Evolutionary conservation across 345 rosid species (phyloP).

Genomic region (Ceriops tagal): DNA sequence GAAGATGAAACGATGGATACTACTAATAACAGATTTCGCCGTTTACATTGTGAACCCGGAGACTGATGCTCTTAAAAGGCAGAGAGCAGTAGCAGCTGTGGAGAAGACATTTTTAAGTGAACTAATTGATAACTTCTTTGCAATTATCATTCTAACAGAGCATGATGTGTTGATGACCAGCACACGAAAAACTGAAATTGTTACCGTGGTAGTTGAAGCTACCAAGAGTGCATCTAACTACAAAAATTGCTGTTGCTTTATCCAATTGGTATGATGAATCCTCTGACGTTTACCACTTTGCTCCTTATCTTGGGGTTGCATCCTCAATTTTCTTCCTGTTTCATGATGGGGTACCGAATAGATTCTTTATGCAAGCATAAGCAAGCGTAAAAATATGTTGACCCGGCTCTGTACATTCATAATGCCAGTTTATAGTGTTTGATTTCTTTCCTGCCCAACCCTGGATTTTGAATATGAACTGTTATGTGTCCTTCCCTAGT

Average conservation of each 20-base stretch:
- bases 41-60: slow-evolving; percentile 74
- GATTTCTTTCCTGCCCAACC: too few relatives aligned
- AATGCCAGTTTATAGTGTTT: too few relatives aligned
- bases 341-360: neutral
- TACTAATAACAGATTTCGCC: slow-evolving; percentile 65
- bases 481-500: too few relatives aligned
- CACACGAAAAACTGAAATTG: slow-evolving; percentile 84
- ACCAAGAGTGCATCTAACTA: slow-evolving; percentile 67
- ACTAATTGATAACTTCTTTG: slow-evolving; percentile 77
- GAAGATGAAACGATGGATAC: slow-evolving; percentile 75
- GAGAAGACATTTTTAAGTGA: slow-evolving; percentile 82
- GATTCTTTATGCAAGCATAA: too few relatives aligned
- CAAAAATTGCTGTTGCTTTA: slow-evolving; percentile 72
- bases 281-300: slow-evolving; percentile 21
- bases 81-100: slow-evolving; percentile 76
- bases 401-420: too few relatives aligned
- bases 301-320: neutral
- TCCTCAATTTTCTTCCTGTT: neutral
- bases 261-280: slow-evolving; percentile 56
- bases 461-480: too few relatives aligned
- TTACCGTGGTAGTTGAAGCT: slow-evolving; percentile 70
- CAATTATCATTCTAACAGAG: slow-evolving; percentile 79
- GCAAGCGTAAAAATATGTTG: too few relatives aligned
- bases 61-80: slow-evolving; percentile 63
- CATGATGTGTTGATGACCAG: slow-evolving; percentile 92